Percentiles rank a stretch among this genome's conserved stretches.
These are phyloP conservation scores for Cladobotryum mycophilum DNA, from an alignment of 2,329 filamentous ascomycete genomes.

Conservation along the genomic window DNA sequence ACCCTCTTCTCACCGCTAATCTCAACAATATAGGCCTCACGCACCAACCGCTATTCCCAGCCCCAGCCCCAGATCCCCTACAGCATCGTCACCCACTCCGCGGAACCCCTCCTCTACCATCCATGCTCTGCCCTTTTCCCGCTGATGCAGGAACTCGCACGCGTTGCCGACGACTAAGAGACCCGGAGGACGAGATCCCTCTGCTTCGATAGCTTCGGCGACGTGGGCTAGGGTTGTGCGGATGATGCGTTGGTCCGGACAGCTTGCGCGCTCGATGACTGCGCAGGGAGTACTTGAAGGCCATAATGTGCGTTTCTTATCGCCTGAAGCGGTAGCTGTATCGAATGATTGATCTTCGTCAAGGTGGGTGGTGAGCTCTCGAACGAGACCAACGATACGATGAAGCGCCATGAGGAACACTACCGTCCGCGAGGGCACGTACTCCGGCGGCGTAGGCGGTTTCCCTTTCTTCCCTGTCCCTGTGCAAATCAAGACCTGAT, in stretches of 20 bases:
- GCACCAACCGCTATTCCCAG: too few relatives aligned
- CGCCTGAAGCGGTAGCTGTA: neutral
- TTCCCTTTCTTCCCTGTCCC: constrained; percentile 89
- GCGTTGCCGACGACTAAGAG: constrained; percentile 78
- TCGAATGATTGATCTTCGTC: constrained; percentile 17
- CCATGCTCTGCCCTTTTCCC: constrained; percentile 61
- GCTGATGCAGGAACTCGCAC: constrained; percentile 67
- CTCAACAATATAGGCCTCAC: too few relatives aligned
- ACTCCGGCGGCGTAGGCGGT: constrained; percentile 74
- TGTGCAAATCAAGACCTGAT: constrained; percentile 93
- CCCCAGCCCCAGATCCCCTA: neutral
- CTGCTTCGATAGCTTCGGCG: constrained; percentile 74
- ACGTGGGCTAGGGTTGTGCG: constrained; percentile 78
- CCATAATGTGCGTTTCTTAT: constrained; percentile 46
- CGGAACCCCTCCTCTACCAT: constrained; percentile 80
- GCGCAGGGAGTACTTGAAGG: constrained; percentile 78
- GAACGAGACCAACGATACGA: constrained; percentile 67
- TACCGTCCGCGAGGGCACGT: constrained; percentile 69
- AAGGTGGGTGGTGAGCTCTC: constrained; percentile 54
- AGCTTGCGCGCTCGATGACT: constrained; percentile 88
- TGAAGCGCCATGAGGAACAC: constrained; percentile 96
- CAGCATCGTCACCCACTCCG: constrained; percentile 53
- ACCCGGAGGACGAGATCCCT: constrained; percentile 84
- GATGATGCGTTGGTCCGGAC: constrained; percentile 88
- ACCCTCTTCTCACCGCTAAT: too few relatives aligned